phyloP scores from a whole-genome alignment of 306 rosid genomes.

The Inga oerstediana region DNA sequence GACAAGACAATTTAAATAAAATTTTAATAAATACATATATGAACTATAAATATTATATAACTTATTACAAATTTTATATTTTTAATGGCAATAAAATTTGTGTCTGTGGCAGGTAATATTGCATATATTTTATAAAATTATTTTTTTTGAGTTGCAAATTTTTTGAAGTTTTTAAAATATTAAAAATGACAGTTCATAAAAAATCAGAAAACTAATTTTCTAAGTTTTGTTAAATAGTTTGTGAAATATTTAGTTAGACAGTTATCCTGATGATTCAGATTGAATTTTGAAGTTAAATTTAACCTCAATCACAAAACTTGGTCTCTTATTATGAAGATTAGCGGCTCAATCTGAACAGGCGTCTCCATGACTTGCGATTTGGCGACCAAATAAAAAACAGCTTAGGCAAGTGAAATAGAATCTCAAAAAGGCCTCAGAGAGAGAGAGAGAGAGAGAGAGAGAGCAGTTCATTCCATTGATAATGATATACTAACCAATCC shows the following conservation, averaged over 20 bases:
- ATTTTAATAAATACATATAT: no score
- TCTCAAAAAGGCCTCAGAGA: not conserved
- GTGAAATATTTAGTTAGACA: not conserved
- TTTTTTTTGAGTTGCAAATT: no score
- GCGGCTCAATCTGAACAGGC: not conserved
- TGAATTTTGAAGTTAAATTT: not conserved
- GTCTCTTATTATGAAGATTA: not conserved
- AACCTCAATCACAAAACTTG: not conserved
- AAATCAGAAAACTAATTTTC: not conserved
- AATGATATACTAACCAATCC: not conserved
- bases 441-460: not conserved
- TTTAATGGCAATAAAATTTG: no score
- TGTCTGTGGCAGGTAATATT: no score
- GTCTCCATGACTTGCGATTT: not conserved
- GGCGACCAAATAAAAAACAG: not conserved
- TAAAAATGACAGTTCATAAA: not conserved
- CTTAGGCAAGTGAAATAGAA: not conserved
- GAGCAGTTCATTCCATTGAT: not conserved
- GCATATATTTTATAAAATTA: no score
- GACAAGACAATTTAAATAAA: no score
- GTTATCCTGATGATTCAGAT: not conserved
- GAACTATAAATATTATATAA: no score
- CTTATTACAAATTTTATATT: no score
- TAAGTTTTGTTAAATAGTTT: not conserved
- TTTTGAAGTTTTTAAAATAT: not conserved